Evolutionary conservation across 1,284 basidiomycete genomes (phyloP), one percentile per base, ranked within the genome.

Genomic region (Ustilago trichophora): DNA sequence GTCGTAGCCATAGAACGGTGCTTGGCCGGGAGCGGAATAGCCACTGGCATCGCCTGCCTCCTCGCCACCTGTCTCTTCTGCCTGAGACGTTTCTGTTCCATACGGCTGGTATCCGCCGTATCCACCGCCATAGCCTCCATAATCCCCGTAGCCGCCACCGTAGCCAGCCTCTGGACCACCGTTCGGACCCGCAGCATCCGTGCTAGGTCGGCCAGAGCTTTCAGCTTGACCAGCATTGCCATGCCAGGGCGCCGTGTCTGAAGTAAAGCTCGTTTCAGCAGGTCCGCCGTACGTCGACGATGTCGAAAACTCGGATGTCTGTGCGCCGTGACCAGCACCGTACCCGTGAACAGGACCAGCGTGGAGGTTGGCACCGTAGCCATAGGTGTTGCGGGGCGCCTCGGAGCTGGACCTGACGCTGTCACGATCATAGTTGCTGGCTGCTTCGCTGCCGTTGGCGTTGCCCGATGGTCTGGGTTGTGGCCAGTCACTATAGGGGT

Each of bases 1-100:
- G 24, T 76, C 60, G 46, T 77, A 77, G 47, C 73, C 75, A 33
- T 76, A 77, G 46, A 63, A 76, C 0, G 75, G 73, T 7, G 40
- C 43, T 16, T 65, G 57, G 31, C 47, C 27, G 3, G 55, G 43
- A 37, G 38, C 51, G 12, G 51, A 38, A 15, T 50, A 53, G 18
- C 50, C 47, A 29, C 40, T 43, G n/a, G 32, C 27, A 27, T 56
- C 50, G 41, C 52, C 50, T 48, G n/a, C 38, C 24, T 62, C 46
- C 24, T 55, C 45, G 18, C 25, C 46, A 7, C 52, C 59, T 12
- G 51, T 35, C 8, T 51, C 52, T 35, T 46, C 56, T 3, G 16
- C 47, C 5, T 47, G 56, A 15, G 41, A 19, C 4, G 36, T 42
- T n/a, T 49, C 53, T n/a, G 27, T 13, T 29, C 51, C 60, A 15